phyloP scores from a whole-genome alignment of 257 asterid genomes.

The Mitragyna speciosa region DNA sequence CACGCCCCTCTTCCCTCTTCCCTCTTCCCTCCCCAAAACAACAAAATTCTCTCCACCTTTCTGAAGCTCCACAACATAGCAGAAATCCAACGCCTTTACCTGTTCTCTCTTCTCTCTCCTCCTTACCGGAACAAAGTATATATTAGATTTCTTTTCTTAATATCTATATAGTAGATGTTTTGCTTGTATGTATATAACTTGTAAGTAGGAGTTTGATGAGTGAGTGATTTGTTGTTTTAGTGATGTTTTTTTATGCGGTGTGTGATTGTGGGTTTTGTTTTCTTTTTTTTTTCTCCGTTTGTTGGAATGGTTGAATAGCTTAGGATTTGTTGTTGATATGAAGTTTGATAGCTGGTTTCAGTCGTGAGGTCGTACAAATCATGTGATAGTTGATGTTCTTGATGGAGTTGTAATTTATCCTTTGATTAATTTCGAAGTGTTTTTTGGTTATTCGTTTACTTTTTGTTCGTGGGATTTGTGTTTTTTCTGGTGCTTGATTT shows the following conservation, averaged over 20 bases:
- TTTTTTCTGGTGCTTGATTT: too few relatives aligned
- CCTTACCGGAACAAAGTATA: not conserved
- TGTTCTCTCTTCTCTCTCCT: not conserved
- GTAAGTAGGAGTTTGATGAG: constrained; percentile 5
- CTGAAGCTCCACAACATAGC: too few relatives aligned
- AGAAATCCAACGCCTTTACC: not conserved
- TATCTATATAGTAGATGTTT: too few relatives aligned
- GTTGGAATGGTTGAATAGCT: not conserved
- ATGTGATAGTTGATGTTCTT: not conserved
- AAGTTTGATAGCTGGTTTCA: constrained; percentile 3
- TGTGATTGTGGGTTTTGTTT: not conserved
- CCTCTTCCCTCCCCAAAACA: not conserved
- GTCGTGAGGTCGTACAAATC: not conserved
- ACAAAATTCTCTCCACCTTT: too few relatives aligned
- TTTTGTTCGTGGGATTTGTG: not conserved
- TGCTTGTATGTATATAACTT: not conserved
- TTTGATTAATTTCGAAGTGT: not conserved
- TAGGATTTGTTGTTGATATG: constrained; percentile 7
- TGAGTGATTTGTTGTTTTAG: not conserved
- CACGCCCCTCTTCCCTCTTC: not conserved
- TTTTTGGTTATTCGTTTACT: not conserved
- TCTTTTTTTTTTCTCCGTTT: not conserved
- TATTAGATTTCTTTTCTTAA: too few relatives aligned
- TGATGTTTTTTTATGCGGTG: constrained; percentile 3
- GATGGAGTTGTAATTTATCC: not conserved